Base-by-base conservation (phyloP, 164 flowering plant genomes). In the Brasenia schreberi region DNA sequence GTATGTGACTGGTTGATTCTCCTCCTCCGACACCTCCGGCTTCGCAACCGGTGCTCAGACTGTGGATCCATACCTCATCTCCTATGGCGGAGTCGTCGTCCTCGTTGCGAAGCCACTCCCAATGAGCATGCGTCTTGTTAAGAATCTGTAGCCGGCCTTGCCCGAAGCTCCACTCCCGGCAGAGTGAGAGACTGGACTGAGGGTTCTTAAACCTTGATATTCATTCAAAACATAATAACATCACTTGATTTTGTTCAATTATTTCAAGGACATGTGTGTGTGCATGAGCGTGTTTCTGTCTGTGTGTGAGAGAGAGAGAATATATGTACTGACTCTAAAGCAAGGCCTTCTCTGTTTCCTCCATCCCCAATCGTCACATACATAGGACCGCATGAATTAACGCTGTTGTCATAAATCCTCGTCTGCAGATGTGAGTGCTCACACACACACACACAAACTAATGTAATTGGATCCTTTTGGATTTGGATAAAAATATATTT, bases 321-420 rank as follows among this genome's bases (percentile, higher is more conserved):
- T 5, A 4, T 49, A 49, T 9, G 18, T 49, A 74, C 90, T 80
- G 63, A 85, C 97, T 18, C 44, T 58, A 75, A 42, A 42, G 96
- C 96, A 60, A 93, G 89, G 23, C 96, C 98, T 78, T 90, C 96
- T 71, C 92, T 78, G 68, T 93, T 93, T 1, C 98, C 97, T 43
- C 97, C 97, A 68, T 93, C 98, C 0, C 98, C 97, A 65, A 90
- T 81, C 12, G 96, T 90, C 17, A 93, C 67, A 67, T 90, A 77
- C 12, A 88, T 67, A 0, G 98, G 90, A 27, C 92, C 97, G 64
- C 90, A 85, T 3, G 73, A 68, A 61, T 90, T 76, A 16, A 78
- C 85, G 66, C 77, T 68, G 53, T 82, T 79, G 44, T 84, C 65
- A 61, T 82, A 87, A 39, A 93, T 83, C 70, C 96, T 76, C 5